Evolutionary conservation across 768 basidiomycete species (phyloP).

Genomic region (Boletus rufocinnamomeus): DNA sequence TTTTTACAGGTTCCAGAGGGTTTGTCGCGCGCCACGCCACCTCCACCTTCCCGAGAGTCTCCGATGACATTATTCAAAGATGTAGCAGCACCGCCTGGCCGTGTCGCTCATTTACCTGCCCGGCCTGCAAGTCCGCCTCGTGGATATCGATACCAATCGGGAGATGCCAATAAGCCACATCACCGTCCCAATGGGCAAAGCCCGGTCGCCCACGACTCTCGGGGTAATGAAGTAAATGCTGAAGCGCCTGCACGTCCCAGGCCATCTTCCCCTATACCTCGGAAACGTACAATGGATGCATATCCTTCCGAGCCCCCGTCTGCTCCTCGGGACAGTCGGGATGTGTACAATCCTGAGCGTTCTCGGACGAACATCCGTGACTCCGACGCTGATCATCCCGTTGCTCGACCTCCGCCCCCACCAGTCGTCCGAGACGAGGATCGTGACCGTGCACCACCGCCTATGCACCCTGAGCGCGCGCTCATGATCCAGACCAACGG

Average conservation of each 20-base stretch:
- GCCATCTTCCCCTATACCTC: constrained; percentile 7
- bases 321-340: constrained; percentile 13
- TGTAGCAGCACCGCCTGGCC: background rate
- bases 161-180: constrained; percentile 7
- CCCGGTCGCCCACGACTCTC: background rate
- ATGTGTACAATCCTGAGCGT: constrained; percentile 8
- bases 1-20: constrained; percentile 16
- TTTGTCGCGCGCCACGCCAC: constrained; percentile 27
- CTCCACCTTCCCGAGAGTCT: constrained; percentile 34
- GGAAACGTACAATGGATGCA: constrained; percentile 11
- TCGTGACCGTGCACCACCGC: constrained; percentile 13
- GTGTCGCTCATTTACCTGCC: constrained; percentile 26
- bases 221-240: constrained; percentile 1
- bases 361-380: constrained; percentile 16
- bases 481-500: constrained; percentile 31
- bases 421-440: constrained; percentile 7
- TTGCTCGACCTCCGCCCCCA: constrained; percentile 5
- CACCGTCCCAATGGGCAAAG: constrained; percentile 3
- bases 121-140: constrained; percentile 24
- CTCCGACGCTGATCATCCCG: constrained; percentile 1
- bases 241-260: constrained; percentile 12
- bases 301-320: constrained; percentile 10
- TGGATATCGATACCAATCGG: constrained; percentile 10
- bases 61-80: constrained; percentile 26
- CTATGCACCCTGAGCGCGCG: constrained; percentile 36